A percentile compares a stretch with the other conserved stretches of the same genome.
These are phyloP conservation scores for Ilex paraguariensis DNA, from an alignment of 305 asterid species.

Conservation along the genomic window DNA sequence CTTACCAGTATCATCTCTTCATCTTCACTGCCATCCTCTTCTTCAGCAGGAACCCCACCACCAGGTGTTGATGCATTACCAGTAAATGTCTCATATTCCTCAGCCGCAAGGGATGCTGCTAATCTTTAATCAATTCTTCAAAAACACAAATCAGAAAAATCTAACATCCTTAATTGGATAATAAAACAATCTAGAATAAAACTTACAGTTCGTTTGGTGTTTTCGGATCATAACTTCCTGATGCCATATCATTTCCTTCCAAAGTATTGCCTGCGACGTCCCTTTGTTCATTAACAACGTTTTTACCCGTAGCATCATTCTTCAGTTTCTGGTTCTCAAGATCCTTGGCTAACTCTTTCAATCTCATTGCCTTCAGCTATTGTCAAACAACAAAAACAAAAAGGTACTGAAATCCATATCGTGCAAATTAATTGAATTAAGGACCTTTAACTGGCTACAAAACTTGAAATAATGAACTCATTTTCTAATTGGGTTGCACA, in stretches of 20 bases:
- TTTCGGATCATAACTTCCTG: conserved; percentile 41
- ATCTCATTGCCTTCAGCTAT: conserved; percentile 79
- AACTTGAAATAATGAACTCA: too few relatives aligned
- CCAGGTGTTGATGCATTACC: conserved; percentile 67
- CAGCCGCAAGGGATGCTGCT: conserved; percentile 96
- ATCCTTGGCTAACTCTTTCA: conserved; percentile 67
- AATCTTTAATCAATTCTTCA: conserved; percentile 66
- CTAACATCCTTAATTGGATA: conserved; percentile 12
- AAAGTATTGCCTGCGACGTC: conserved; percentile 15
- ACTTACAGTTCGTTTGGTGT: conserved; percentile 75
- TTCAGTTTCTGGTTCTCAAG: conserved; percentile 73
- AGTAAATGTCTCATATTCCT: conserved; percentile 57
- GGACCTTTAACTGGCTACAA: too few relatives aligned
- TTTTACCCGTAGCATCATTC: conserved; percentile 58
- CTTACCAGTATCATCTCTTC: conserved; percentile 94
- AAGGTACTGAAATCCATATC: not conserved
- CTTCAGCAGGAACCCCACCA: conserved; percentile 32
- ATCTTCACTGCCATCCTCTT: conserved; percentile 62
- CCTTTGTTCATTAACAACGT: conserved; percentile 31
- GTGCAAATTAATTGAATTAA: too few relatives aligned
- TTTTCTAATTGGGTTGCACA: too few relatives aligned
- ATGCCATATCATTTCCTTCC: conserved; percentile 21
- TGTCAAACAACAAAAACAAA: conserved; percentile 5
- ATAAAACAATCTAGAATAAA: conserved; percentile 13
- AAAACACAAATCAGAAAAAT: conserved; percentile 24